These are phyloP conservation scores for Boechera retrofracta DNA, from an alignment of 345 rosid genomes.

Conservation along the genomic window DNA sequence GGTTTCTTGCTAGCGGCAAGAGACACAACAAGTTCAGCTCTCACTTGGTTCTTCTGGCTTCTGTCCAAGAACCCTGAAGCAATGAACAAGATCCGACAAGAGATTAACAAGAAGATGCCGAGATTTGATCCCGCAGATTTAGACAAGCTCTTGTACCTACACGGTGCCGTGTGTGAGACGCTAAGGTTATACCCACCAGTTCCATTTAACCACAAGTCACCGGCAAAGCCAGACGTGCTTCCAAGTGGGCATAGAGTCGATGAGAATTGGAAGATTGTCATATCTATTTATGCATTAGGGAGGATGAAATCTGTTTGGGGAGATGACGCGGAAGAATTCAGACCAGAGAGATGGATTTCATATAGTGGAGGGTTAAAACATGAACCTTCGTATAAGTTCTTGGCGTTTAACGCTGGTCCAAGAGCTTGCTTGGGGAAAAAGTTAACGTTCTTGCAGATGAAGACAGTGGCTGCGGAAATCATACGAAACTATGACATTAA, in stretches of 20 bases:
- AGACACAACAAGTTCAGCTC: background rate
- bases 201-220: slow-evolving; percentile 1
- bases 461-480: background rate
- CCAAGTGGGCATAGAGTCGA: background rate
- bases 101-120: background rate
- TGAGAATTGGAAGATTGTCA: background rate
- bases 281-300: background rate
- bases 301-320: slow-evolving; percentile 6
- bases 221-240: background rate
- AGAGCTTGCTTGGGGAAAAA: background rate
- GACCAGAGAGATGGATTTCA: slow-evolving; percentile 18
- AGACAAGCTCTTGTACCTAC: slow-evolving; percentile 6
- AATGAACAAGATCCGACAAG: background rate
- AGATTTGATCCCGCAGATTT: background rate
- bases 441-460: background rate
- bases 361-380: background rate
- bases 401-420: background rate
- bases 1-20: background rate
- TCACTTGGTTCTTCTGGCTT: slow-evolving; percentile 15
- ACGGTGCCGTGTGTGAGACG: background rate
- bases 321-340: background rate
- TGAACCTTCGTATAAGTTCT: slow-evolving; percentile 1
- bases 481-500: slow-evolving; percentile 7
- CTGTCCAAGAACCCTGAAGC: background rate
- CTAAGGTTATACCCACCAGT: background rate